These are phyloP conservation scores for Cyamopsis tetragonoloba DNA, from an alignment of 306 rosid species.

Conservation along the genomic window DNA sequence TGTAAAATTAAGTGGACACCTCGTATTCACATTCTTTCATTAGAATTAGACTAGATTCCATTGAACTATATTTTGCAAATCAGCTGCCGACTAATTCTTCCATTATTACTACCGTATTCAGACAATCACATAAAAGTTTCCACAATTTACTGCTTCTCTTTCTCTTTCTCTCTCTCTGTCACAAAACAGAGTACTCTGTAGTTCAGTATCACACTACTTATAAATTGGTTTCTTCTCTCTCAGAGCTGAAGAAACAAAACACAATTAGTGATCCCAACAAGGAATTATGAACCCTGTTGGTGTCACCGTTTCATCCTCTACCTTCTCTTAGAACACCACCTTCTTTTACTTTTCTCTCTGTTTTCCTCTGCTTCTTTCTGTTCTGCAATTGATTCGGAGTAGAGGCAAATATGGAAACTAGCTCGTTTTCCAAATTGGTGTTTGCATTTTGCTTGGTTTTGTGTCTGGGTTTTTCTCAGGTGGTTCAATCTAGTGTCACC, in stretches of 20 bases:
- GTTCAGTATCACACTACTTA: conserved; percentile 25
- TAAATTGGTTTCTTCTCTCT: conserved; percentile 30
- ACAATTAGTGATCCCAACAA: conserved; percentile 20
- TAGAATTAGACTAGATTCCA: not conserved
- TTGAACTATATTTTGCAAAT: not conserved
- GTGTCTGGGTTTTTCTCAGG: conserved; percentile 34
- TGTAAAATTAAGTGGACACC: not conserved
- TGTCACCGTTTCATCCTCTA: conserved; percentile 3
- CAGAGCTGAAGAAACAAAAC: conserved; percentile 5
- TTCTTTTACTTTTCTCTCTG: not conserved
- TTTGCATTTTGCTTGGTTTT: conserved; percentile 41
- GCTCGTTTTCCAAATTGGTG: conserved; percentile 40
- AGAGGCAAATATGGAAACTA: conserved; percentile 50
- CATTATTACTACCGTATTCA: not conserved
- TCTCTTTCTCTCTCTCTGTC: not conserved
- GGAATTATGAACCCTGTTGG: conserved; percentile 33
- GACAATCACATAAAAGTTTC: conserved; percentile 4
- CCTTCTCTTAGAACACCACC: not conserved
- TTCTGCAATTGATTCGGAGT: conserved; percentile 3
- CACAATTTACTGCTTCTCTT: not conserved
- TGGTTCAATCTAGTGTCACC: conserved; percentile 54
- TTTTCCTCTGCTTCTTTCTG: not conserved
- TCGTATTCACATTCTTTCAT: not conserved
- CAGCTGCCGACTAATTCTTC: not conserved
- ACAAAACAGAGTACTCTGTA: not conserved